Conservation (phyloP, 2,329 filamentous ascomycete genomes). For the Trichoderma koningiopsis region DNA sequence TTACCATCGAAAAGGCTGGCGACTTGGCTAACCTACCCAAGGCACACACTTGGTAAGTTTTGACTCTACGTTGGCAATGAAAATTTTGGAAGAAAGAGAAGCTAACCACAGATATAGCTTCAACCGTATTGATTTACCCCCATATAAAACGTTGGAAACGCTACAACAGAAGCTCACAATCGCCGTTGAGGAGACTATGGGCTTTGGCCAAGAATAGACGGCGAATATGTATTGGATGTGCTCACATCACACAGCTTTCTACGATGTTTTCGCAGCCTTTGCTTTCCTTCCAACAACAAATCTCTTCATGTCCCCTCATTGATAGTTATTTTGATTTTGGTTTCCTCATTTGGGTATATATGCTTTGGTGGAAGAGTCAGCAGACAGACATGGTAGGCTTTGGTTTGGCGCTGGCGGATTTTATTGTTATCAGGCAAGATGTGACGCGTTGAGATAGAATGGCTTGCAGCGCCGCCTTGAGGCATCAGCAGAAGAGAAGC, state of each 20-base stretch:
- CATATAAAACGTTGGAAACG: constrained; percentile 85
- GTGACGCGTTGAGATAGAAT: constrained; percentile 20
- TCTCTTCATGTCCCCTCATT: constrained; percentile 20
- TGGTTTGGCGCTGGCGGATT: constrained; percentile 39
- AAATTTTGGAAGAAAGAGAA: constrained; percentile 13
- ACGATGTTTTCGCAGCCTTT: constrained; percentile 16
- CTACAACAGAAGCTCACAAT: constrained; percentile 90
- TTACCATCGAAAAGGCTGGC: constrained; percentile 97
- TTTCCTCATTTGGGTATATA: constrained; percentile 37
- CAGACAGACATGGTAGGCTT: constrained; percentile 36
- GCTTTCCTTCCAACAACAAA: constrained; percentile 7
- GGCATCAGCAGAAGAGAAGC: constrained; percentile 9
- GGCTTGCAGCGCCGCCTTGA: constrained; percentile 14
- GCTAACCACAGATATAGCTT: constrained; percentile 62
- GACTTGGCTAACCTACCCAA: constrained; percentile 90
- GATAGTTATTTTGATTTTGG: constrained; percentile 29
- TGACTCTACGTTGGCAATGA: not conserved
- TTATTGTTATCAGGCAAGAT: constrained; percentile 25
- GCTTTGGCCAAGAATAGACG: constrained; percentile 91
- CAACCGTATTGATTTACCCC: constrained; percentile 92
- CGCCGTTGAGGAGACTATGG: constrained; percentile 97
- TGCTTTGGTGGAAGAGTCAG: constrained; percentile 37
- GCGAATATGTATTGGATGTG: constrained; percentile 24
- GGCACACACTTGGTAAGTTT: constrained; percentile 90
- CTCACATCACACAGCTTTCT: constrained; percentile 1